Base-by-base conservation (phyloP, 1,139 yeast species). In the Saccharomycopsis crataegensis region DNA sequence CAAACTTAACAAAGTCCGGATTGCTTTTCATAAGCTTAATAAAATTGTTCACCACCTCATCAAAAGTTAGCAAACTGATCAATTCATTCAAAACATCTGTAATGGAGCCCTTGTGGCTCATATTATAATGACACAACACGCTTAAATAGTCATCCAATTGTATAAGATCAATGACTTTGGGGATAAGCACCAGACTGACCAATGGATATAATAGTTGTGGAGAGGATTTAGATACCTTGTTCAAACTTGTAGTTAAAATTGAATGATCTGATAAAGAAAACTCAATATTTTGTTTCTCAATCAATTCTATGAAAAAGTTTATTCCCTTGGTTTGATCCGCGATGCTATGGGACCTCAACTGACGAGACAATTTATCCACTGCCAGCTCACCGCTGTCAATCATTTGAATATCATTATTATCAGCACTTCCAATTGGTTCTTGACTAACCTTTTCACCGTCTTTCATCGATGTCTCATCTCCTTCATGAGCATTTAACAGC, bases 41-140 rank as follows among this genome's bases (percentile, higher is more conserved):
- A 14, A 51, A 45, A 42, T 14, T 34, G 11, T 38, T 44, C 6
- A 53, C 36, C 8, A 53, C 48, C 14, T 50, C 51, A 38, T 49
- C 53, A 43, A 34, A 50, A 14, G 53, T 53, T 44, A 40, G 49
- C 33, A 14, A 49, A 17, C 28, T 45, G 33, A 16, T 51, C 51
- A 46, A 50, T 16, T 16, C n/a, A 8, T 34, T 12, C 31, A 32
- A n/a, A 8, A 47, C 9, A 12, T 36, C 28, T 2, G 16, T 8
- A 8, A 17, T 16, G n/a, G 8, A n/a, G 11, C 14, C 12, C 36
- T 8, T 36, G 9, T 44, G 16, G 11, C 14, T 36, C 14, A 12
- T 33, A 31, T 49, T 40, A 31, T 33, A 31, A 28, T 45, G 31
- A 48, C 42, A 45, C 33, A 44, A 51, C 14, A 54, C 22, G 40